Base-by-base conservation (phyloP, 768 basidiomycete species). In the Boletus sp. region DNA sequence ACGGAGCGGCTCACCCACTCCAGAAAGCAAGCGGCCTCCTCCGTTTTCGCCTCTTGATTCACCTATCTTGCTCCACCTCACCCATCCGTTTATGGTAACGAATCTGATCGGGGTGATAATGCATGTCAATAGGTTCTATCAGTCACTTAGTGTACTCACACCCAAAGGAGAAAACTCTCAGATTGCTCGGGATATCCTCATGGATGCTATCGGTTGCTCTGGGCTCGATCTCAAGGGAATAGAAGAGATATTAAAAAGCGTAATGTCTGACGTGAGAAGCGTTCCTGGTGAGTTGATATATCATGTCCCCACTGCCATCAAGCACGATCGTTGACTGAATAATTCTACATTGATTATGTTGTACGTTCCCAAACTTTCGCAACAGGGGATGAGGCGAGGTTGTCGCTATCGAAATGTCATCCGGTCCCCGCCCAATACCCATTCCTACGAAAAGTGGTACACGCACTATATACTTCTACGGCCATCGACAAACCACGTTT, bases 401-500 rank as follows among this genome's bases (percentile, higher is more conserved):
- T 71, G 57, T 80, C 82, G 49, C 69, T 92, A 40, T 81, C 81
- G n/a, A 73, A 75, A n/a, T 88, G 86, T 63, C 77, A 78, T 39
- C 86, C 87, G 0, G 76, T 78, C 15, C 71, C 75, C 4, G 61
- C 76, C 4, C 80, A 86, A 69, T 64, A 75, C 47, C 64, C 70
- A 3, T 63, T 74, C 45, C 66, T 88, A 33, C 75, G 69, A 53
- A 77, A 73, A 56, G 67, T 78, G 41, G 71, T 85, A 28, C 70
- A 73, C 37, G 77, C 75, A 42, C 71, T 92, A 29, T 73, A 76
- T 4, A 67, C 73, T 20, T 78, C 84, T 0, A 57, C 76, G 1
- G 73, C 82, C n/a, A 69, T 91, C 39, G 78, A 86, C 71, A 88
- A 86, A 63, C 74, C 88, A 1, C 78, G 77, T 9, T 74, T 92